phyloP scores from a whole-genome alignment of 306 rosid species.

The Oxytropis ochrocephala region DNA sequence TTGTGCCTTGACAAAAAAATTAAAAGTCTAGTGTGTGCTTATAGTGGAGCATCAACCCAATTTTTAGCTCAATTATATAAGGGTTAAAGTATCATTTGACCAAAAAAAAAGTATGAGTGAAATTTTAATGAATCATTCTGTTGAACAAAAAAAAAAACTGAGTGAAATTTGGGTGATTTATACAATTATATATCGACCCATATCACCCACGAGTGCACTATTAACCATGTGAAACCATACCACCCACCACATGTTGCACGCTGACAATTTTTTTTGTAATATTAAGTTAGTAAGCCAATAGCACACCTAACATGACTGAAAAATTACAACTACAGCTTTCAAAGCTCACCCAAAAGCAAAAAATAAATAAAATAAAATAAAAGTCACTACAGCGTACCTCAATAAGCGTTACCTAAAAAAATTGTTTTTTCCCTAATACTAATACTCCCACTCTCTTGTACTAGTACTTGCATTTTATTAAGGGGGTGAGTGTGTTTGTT shows the following conservation, averaged over 20 bases:
- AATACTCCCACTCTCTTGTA: background rate
- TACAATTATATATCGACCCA: too few relatives aligned
- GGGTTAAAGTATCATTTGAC: too few relatives aligned
- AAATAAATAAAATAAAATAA: background rate
- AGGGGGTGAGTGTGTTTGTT: background rate
- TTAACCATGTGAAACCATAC: background rate
- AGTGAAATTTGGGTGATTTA: too few relatives aligned
- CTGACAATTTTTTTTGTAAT: background rate
- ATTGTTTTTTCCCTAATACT: background rate
- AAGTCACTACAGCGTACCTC: background rate
- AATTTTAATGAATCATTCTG: too few relatives aligned
- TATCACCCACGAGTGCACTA: background rate
- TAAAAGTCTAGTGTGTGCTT: too few relatives aligned
- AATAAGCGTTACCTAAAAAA: background rate
- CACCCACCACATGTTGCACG: slow-evolving; percentile 1
- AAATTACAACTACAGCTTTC: background rate
- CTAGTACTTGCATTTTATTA: background rate
- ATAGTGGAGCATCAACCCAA: too few relatives aligned
- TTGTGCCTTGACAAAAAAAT: too few relatives aligned
- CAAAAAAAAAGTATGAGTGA: too few relatives aligned
- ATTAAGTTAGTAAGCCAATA: background rate
- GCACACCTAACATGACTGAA: background rate
- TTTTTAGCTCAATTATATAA: too few relatives aligned
- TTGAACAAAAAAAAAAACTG: too few relatives aligned
- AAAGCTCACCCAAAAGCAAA: background rate